Evolutionary conservation across 1,284 basidiomycete species (phyloP), one percentile per base, ranked within the genome.

Genomic region (Microbotryomycetes sp.): DNA sequence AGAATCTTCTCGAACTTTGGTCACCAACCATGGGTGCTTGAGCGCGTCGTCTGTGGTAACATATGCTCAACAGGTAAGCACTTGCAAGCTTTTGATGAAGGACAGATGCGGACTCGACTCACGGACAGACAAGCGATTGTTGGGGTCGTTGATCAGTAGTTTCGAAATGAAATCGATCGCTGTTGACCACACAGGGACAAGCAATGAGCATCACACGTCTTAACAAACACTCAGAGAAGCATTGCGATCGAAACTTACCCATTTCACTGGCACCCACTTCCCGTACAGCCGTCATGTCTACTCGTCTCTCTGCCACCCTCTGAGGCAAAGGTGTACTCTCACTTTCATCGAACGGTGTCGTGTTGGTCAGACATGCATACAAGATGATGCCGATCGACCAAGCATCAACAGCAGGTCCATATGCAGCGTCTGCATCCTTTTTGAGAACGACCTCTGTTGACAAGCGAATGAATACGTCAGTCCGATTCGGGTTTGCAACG

Each of bases 381-480:
- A 94, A 83, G 58, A 96, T 93, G 19, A 93, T 89, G 6, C 92
- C 92, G 23, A 91, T 83, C 53, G 89, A 92, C 90, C 90, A 97
- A 67, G 88, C 90, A 73, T 97, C 92, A 53, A 94, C 92, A 19
- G 86, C 78, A 61, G 86, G 82, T 71, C 86, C 82, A 72, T 96
- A 96, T 2, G 90, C 89, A 50, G 82, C 78, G n/a, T 80, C 69
- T 3, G 72, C 74, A 49, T 81, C 77, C 4, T 80, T 74, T 69
- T 88, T 86, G 72, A 82, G 80, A n/a, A 94, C 86, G 30, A 97
- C 89, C 74, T 92, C 89, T 45, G 65, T 56, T n/a, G 57, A 22
- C 23, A 49, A 7, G 31, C 3, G 12, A 4, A 19, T 4, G 19
- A 4, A 19, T 3, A 16, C 1, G 14, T 42, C 36, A 23, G n/a